phyloP scores from a whole-genome alignment of 2,329 filamentous ascomycete genomes.

The Aspergillus caelatus region DNA sequence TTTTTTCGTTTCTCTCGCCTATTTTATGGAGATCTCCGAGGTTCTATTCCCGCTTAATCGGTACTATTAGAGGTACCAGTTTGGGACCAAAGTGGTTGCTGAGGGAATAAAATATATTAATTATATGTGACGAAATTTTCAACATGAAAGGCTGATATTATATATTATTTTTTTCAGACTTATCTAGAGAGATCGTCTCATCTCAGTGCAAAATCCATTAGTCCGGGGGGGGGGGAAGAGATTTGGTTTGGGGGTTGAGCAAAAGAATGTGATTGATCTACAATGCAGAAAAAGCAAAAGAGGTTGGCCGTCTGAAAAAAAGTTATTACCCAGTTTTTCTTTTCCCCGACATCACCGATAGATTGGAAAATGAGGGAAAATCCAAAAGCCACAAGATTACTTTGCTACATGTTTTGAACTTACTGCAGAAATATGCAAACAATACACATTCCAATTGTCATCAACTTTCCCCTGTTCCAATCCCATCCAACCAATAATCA shows the following conservation, averaged over 20 bases:
- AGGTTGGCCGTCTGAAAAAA: neutral
- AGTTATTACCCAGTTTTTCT: neutral
- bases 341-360: neutral
- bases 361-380: neutral
- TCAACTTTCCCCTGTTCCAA: neutral
- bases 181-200: neutral
- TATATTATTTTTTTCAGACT: neutral
- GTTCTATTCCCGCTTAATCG: neutral
- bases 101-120: neutral
- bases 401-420: slow-evolving; percentile 10
- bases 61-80: neutral
- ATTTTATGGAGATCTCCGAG: neutral
- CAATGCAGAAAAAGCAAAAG: neutral
- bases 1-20: neutral
- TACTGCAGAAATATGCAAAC: slow-evolving; percentile 2
- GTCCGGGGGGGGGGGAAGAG: neutral
- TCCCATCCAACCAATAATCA: slow-evolving; percentile 6
- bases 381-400: slow-evolving; percentile 2
- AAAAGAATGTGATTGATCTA: slow-evolving; percentile 9
- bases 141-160: neutral
- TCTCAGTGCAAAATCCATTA: neutral
- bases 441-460: slow-evolving; percentile 1
- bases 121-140: neutral
- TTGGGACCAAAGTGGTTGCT: neutral
- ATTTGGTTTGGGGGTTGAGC: neutral